Base-by-base conservation (phyloP, 805 yeast species). In the Myxozyma neglecta region DNA sequence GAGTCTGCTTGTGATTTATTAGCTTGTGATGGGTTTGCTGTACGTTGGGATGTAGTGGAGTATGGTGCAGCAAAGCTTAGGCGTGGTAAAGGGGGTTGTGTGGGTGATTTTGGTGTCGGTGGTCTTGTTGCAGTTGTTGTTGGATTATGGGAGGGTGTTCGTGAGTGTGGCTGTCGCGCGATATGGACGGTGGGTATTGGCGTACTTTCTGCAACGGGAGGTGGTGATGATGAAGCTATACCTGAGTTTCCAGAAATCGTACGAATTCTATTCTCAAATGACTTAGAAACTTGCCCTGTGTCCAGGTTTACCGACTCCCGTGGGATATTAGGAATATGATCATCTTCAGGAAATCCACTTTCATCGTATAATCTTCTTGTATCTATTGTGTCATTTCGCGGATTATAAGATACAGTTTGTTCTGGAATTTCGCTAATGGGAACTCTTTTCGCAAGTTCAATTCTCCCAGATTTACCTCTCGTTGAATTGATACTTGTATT, bases 61-160 rank as follows among this genome's bases (percentile, higher is more conserved):
- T 56, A 60, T 9, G 63, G 57, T 9, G 60, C 40, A 9, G 57
- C 46, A 20, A 54, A 59, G 11, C 43, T 24, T 45, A 59, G 40
- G n/a, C 51, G 50, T 10, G 63, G 63, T 13, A 59, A 36, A 13
- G 49, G 32, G 9, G 63, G 59, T 11, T 51, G 52, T 35, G 53
- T 45, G 1, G 46, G 50, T 18, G 5, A 4, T 9, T 7, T 39
- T 6, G 13, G 13, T n/a, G 13, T 14, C 11, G 40, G 10, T 39
- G 13, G 42, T 13, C 4, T 13, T 13, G 42, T 13, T 13, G 13
- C 42, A 39, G 16, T 13, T n/a, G 16, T 39, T 39, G 42, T 13
- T 39, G 13, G 42, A 39, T 13, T 3, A 13, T 39, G 42, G 3
- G 42, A n/a, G 3, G 42, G 16, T 39, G 42, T 13, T 13, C 42